A percentile compares a stretch with the other conserved stretches of the same genome.
Evolutionary conservation across 345 rosid species (phyloP).

Genomic region (Lagerstroemia speciosa): DNA sequence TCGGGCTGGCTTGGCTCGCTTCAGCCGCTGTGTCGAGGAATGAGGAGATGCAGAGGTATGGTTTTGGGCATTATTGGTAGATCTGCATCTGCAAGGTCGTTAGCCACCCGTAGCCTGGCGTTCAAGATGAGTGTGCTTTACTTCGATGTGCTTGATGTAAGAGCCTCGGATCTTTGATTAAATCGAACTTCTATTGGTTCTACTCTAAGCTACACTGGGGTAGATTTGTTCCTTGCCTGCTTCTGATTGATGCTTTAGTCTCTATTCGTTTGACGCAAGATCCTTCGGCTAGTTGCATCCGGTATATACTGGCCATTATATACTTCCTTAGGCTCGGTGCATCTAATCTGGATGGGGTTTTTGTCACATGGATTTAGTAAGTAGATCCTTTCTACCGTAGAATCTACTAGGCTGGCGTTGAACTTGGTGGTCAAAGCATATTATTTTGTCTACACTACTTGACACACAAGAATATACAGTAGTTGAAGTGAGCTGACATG

Average conservation of each 20-base stretch:
- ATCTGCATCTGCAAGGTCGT: slow-evolving; percentile 72
- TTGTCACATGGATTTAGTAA: not conserved
- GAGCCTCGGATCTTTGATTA: not conserved
- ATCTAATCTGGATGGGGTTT: not conserved
- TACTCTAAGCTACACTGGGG: not conserved
- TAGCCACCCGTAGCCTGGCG: slow-evolving; percentile 86
- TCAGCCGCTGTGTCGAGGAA: slow-evolving; percentile 91
- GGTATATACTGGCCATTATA: not conserved
- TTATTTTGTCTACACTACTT: not conserved
- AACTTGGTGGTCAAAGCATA: not conserved
- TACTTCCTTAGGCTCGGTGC: too few relatives aligned
- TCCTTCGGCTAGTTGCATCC: not conserved
- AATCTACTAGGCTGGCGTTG: not conserved
- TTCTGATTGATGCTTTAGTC: not conserved
- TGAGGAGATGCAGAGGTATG: slow-evolving; percentile 94
- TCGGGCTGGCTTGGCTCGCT: slow-evolving; percentile 95
- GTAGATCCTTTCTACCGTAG: not conserved
- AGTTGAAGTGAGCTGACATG: not conserved
- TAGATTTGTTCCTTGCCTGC: not conserved
- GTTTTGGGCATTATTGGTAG: slow-evolving; percentile 91
- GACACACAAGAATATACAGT: not conserved
- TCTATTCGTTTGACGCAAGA: not conserved
- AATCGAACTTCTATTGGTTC: not conserved
- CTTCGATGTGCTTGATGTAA: slow-evolving; percentile 77
- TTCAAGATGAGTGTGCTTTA: slow-evolving; percentile 96